Percentiles rank a stretch among this genome's conserved stretches.
Evolutionary conservation across 345 rosid species (phyloP).

Genomic region (Nasturtium officinale): DNA sequence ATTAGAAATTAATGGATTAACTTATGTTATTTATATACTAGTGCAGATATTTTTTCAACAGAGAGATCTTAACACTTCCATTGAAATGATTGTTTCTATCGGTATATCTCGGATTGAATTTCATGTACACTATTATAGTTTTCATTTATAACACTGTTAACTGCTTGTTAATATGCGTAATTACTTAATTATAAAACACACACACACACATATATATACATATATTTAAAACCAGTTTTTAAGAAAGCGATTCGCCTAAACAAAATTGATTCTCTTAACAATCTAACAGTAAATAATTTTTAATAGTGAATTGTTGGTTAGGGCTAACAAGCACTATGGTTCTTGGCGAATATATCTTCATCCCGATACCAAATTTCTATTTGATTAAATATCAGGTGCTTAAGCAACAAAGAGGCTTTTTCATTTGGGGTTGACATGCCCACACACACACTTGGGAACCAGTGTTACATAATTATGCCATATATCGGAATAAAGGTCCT

Average conservation of each 20-base stretch:
- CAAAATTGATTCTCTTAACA: too few relatives aligned
- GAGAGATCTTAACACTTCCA: too few relatives aligned
- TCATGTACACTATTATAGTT: background rate
- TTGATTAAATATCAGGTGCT: conserved; percentile 29
- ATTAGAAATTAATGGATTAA: too few relatives aligned
- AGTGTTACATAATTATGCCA: conserved; percentile 15
- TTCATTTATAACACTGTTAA: background rate
- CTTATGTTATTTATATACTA: too few relatives aligned
- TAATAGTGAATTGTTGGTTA: conserved; percentile 20
- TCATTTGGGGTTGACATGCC: conserved; percentile 37
- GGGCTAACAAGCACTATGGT: conserved; percentile 24
- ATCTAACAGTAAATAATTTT: too few relatives aligned
- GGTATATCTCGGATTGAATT: too few relatives aligned
- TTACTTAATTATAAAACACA: background rate
- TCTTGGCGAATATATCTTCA: conserved; percentile 31
- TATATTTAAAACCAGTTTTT: too few relatives aligned
- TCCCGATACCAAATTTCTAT: background rate
- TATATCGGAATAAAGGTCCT: conserved; percentile 21
- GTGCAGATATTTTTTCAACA: too few relatives aligned
- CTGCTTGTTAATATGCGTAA: background rate
- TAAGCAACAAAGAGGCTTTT: conserved; percentile 33
- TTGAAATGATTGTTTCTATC: too few relatives aligned
- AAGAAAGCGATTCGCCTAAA: too few relatives aligned
- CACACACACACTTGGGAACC: conserved; percentile 26
- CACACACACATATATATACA: too few relatives aligned